Conservation (phyloP, 805 yeast genomes). For the Starmerella scarabaei region DNA sequence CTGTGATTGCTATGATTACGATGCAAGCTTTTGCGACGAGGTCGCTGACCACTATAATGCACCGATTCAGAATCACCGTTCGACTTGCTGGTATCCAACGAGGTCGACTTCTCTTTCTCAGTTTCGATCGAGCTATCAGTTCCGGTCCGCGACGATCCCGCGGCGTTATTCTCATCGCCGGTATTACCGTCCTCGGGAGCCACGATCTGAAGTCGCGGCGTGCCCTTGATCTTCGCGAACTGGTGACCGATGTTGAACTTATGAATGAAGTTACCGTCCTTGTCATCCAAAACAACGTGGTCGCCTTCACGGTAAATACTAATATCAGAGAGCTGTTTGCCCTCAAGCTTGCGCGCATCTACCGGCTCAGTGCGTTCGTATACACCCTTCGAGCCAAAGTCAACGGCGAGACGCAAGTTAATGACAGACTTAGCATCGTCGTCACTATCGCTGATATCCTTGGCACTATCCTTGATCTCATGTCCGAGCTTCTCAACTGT, state of each 20-base stretch:
- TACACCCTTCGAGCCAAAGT: constrained; percentile 9
- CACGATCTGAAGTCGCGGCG: constrained; percentile 15
- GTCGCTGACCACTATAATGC: constrained; percentile 3
- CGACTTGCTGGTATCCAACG: not conserved
- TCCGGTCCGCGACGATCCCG: not conserved
- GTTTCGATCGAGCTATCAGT: constrained; percentile 1
- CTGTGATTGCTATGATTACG: constrained; percentile 2
- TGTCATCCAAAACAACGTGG: constrained; percentile 64
- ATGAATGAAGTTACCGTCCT: constrained; percentile 66
- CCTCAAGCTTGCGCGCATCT: constrained; percentile 17
- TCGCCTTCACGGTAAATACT: constrained; percentile 58
- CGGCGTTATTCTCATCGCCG: constrained; percentile 2
- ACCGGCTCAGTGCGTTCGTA: constrained; percentile 17
- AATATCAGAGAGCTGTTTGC: constrained; percentile 20
- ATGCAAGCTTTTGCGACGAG: constrained; percentile 9
- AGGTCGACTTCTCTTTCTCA: constrained; percentile 13
- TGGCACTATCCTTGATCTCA: not conserved
- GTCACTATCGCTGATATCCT: not conserved
- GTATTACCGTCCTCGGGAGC: constrained; percentile 12
- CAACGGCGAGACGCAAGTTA: constrained; percentile 12
- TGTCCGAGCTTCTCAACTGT: not conserved
- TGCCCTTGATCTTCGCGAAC: constrained; percentile 10
- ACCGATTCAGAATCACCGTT: not conserved
- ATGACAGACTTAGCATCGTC: not conserved
- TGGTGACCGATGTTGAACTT: constrained; percentile 32